Percentiles rank a stretch among this genome's conserved stretches.
Conservation (phyloP, 129 eudicot species). For the Escallonia herrerae region DNA sequence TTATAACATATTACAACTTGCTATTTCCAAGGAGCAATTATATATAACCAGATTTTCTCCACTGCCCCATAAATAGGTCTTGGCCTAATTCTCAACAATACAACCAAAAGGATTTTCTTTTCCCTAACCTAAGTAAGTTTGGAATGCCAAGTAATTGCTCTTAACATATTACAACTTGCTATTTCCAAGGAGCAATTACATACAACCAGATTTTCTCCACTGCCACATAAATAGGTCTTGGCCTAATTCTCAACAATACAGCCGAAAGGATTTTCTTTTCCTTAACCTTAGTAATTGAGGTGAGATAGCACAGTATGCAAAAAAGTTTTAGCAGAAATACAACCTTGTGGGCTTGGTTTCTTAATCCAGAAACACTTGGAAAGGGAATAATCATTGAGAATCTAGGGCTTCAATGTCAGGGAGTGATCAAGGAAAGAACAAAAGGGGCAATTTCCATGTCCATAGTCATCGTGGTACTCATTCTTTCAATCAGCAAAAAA, state of each 20-base stretch:
- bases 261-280: too few relatives aligned
- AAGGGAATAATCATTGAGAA: not conserved
- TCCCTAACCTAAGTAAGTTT: not conserved
- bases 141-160: not conserved
- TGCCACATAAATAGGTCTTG: not conserved
- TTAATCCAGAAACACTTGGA: not conserved
- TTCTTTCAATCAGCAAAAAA: constrained; percentile 4
- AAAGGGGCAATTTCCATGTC: not conserved
- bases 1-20: too few relatives aligned
- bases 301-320: too few relatives aligned
- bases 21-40: too few relatives aligned
- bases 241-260: not conserved
- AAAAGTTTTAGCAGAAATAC: too few relatives aligned
- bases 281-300: not conserved
- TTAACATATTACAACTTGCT: too few relatives aligned
- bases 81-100: not conserved
- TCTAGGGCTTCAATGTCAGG: not conserved
- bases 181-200: too few relatives aligned
- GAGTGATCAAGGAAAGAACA: not conserved
- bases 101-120: not conserved
- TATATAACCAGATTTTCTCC: too few relatives aligned
- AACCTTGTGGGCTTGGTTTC: too few relatives aligned
- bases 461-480: not conserved
- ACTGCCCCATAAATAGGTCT: not conserved
- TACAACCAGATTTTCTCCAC: too few relatives aligned